phyloP scores from a whole-genome alignment of 163 green algal species.

The Chlamydomonas reinhardtii region DNA sequence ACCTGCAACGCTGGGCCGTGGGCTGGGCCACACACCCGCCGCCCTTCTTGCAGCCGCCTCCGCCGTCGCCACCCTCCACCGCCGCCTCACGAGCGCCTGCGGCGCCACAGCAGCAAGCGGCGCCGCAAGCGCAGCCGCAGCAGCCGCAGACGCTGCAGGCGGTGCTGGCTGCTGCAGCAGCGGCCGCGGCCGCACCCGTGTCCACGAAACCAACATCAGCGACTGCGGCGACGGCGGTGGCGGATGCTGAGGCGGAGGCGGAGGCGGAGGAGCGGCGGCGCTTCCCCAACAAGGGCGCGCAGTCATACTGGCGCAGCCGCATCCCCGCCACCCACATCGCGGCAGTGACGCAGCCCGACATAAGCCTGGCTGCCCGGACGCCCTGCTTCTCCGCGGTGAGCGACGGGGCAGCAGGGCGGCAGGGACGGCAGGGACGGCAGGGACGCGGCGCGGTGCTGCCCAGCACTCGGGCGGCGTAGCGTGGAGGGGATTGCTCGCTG shows the following conservation, averaged over 20 bases:
- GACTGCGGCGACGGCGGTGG: not conserved
- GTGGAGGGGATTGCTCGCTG: no score
- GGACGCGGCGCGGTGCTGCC: no score
- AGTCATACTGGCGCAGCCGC: not conserved
- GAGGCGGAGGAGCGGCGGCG: not conserved
- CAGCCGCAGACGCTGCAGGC: not conserved
- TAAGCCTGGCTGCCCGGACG: not conserved
- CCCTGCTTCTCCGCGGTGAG: not conserved
- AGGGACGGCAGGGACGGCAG: no score
- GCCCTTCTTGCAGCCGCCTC: not conserved
- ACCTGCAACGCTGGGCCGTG: not conserved
- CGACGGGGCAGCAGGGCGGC: no score
- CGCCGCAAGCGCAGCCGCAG: not conserved
- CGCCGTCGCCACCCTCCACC: no score
- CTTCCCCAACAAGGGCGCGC: constrained; percentile 4
- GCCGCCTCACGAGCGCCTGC: no score
- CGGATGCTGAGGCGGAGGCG: not conserved
- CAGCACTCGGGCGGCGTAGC: no score
- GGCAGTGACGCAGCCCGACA: not conserved
- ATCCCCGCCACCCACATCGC: no score
- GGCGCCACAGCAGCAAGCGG: not conserved
- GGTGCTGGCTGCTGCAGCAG: not conserved
- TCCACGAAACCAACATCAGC: not conserved
- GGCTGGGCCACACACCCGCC: not conserved
- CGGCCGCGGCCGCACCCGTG: not conserved